phyloP scores from a whole-genome alignment of 78 protist species.

The Corallochytrium limacisporum region DNA sequence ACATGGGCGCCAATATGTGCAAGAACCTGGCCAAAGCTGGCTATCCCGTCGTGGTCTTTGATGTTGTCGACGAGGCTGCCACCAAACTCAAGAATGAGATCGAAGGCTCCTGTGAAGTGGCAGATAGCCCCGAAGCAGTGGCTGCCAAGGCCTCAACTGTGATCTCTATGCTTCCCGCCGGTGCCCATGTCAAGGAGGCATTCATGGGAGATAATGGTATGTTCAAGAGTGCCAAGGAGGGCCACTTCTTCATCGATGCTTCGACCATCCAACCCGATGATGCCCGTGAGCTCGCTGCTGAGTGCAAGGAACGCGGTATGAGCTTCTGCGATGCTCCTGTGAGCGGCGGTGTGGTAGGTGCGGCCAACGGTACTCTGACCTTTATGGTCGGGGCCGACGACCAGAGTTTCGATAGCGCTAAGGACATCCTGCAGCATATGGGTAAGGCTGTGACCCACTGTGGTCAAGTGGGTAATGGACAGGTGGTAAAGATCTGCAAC shows the following conservation, averaged over 20 bases:
- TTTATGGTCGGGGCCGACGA: constrained; percentile 80
- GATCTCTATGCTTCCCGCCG: constrained; percentile 76
- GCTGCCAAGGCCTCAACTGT: constrained; percentile 22
- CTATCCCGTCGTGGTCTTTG: constrained; percentile 33
- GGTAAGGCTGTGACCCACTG: constrained; percentile 75
- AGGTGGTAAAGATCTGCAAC: constrained; percentile 75
- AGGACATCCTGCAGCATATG: constrained; percentile 43
- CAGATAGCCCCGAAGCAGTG: neutral
- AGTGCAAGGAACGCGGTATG: constrained; percentile 12
- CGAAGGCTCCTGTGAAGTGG: neutral
- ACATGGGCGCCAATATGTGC: constrained; percentile 81
- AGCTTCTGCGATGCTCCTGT: constrained; percentile 74
- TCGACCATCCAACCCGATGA: constrained; percentile 64
- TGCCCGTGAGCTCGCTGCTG: constrained; percentile 26
- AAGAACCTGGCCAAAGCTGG: constrained; percentile 46
- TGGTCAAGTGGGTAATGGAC: constrained; percentile 60
- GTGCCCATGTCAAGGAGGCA: constrained; percentile 53
- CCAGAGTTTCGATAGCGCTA: constrained; percentile 38
- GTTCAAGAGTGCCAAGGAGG: neutral
- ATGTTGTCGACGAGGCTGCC: neutral
- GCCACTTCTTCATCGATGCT: constrained; percentile 49
- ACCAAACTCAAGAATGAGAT: neutral
- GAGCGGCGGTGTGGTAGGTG: constrained; percentile 69
- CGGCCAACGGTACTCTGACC: constrained; percentile 73
- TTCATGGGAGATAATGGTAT: constrained; percentile 25